These are phyloP conservation scores for Metschnikowia noctiluminum DNA, from an alignment of 805 yeast genomes.

Conservation along the genomic window DNA sequence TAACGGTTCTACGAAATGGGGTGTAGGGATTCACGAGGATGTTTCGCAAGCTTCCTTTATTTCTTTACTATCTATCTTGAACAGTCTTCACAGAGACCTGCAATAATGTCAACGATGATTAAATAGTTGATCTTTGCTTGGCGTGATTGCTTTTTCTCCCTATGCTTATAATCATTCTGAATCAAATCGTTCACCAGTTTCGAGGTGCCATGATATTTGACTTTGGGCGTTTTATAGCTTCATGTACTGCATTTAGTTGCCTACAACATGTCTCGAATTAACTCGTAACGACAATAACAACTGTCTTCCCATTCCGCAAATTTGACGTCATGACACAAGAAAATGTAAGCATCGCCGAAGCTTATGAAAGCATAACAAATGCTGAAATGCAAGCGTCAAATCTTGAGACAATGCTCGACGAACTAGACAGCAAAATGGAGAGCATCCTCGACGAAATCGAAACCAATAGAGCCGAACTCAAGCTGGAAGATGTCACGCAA, in stretches of 20 bases:
- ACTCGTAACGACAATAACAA: no score
- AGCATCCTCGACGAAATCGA: slow-evolving; percentile 49
- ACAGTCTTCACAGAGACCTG: slow-evolving; percentile 33
- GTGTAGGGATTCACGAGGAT: slow-evolving; percentile 90
- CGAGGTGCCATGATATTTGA: no score
- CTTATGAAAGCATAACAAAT: slow-evolving; percentile 58
- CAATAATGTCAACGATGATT: neutral
- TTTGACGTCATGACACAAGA: slow-evolving; percentile 27
- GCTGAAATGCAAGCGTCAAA: slow-evolving; percentile 64
- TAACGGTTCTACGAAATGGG: slow-evolving; percentile 54
- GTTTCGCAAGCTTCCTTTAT: slow-evolving; percentile 81
- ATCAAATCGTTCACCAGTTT: no score
- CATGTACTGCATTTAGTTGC: no score
- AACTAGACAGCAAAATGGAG: slow-evolving; percentile 63
- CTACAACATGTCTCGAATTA: no score
- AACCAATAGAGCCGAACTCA: slow-evolving; percentile 11
- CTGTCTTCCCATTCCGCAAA: no score
- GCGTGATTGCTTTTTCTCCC: no score
- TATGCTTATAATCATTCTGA: neutral
- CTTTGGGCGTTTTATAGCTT: no score
- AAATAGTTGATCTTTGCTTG: neutral
- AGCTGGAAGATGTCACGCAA: neutral
- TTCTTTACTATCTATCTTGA: slow-evolving; percentile 63
- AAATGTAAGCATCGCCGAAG: slow-evolving; percentile 45
- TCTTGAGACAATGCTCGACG: slow-evolving; percentile 63